These are phyloP conservation scores for Hirsutella thompsonii DNA, from an alignment of 2,329 filamentous ascomycete genomes.

Conservation along the genomic window DNA sequence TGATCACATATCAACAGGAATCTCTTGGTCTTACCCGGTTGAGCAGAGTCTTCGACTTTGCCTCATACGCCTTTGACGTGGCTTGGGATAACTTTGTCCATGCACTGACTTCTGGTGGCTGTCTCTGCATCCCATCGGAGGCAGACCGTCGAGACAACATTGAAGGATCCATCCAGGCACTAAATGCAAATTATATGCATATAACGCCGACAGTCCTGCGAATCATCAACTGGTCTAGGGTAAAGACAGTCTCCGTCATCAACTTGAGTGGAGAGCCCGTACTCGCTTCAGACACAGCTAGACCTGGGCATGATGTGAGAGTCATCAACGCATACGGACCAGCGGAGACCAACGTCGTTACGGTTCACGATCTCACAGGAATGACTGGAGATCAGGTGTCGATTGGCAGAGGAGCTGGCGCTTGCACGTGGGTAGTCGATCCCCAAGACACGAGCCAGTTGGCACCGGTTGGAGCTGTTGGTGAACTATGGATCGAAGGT, in stretches of 20 bases:
- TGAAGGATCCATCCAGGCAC: slow-evolving; percentile 3
- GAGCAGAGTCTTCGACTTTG: background rate
- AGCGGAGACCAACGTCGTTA: slow-evolving; percentile 5
- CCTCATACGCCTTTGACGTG: background rate
- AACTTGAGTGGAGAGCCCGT: slow-evolving; percentile 7
- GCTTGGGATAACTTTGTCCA: slow-evolving; percentile 9
- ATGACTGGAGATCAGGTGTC: background rate
- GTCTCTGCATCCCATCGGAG: slow-evolving; percentile 9
- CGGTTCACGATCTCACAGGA: background rate
- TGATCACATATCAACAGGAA: background rate
- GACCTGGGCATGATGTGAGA: slow-evolving; percentile 1
- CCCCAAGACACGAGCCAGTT: slow-evolving; percentile 5
- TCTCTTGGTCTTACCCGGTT: background rate
- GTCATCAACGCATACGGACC: slow-evolving; percentile 11
- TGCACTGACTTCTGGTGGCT: slow-evolving; percentile 8
- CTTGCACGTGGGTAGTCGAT: slow-evolving; percentile 8
- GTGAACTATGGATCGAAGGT: slow-evolving; percentile 10
- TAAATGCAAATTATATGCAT: slow-evolving; percentile 3
- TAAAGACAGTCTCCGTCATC: slow-evolving; percentile 5
- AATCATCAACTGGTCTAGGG: slow-evolving; percentile 2
- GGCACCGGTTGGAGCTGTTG: slow-evolving; percentile 6
- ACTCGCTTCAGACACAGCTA: background rate
- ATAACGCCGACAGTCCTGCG: slow-evolving; percentile 9
- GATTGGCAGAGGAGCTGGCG: slow-evolving; percentile 2
- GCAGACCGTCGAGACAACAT: slow-evolving; percentile 4